phyloP scores from a whole-genome alignment of 2,329 filamentous ascomycete genomes.

The Aaosphaeria arxii region DNA sequence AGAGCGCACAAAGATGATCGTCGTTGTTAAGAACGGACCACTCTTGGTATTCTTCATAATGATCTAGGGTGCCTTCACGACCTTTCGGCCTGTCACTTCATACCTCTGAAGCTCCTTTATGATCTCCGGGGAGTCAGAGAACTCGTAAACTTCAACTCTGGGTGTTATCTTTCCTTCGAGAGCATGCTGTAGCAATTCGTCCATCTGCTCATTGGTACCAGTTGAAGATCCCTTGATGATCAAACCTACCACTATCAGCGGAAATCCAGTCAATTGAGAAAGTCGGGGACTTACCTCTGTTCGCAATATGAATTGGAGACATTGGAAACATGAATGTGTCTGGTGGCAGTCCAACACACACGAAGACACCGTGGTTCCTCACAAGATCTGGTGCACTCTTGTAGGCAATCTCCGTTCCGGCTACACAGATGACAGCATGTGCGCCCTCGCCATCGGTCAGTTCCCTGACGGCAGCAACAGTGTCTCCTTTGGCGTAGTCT shows the following conservation, averaged over 20 bases:
- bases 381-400: slow-evolving; percentile 43
- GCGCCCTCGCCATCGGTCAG: slow-evolving; percentile 44
- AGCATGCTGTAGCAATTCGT: slow-evolving; percentile 44
- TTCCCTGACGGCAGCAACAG: slow-evolving; percentile 37
- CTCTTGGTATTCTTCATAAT: no score
- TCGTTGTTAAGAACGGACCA: no score
- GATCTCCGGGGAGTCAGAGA: slow-evolving; percentile 34
- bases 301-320: slow-evolving; percentile 47
- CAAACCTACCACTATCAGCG: slow-evolving; percentile 23
- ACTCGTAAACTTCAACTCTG: slow-evolving; percentile 35
- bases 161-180: slow-evolving; percentile 41
- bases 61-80: slow-evolving; percentile 24
- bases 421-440: slow-evolving; percentile 47
- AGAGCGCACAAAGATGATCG: no score
- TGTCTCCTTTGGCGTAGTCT: slow-evolving; percentile 65
- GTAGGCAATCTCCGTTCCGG: slow-evolving; percentile 46
- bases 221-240: slow-evolving; percentile 48
- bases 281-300: slow-evolving; percentile 33
- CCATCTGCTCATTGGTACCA: slow-evolving; percentile 45
- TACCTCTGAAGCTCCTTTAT: slow-evolving; percentile 31
- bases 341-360: slow-evolving; percentile 48
- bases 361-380: slow-evolving; percentile 46
- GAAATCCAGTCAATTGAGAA: neutral
- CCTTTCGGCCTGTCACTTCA: slow-evolving; percentile 35
- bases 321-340: slow-evolving; percentile 44